A percentile compares a stretch with the other conserved stretches of the same genome.
These are phyloP conservation scores for Clarkia xantiana DNA, from an alignment of 345 rosid genomes.

Conservation along the genomic window DNA sequence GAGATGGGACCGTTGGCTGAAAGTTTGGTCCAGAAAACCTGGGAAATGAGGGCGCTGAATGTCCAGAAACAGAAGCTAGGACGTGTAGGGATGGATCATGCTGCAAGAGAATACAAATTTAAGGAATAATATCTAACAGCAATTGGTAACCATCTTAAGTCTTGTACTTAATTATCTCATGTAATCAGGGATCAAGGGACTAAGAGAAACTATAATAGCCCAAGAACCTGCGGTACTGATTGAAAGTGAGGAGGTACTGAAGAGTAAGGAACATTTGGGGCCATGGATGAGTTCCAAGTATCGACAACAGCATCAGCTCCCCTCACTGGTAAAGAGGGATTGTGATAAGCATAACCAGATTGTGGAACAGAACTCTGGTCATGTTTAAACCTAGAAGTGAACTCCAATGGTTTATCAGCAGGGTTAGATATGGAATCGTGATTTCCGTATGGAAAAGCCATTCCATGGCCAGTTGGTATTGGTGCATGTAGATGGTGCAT, in stretches of 20 bases:
- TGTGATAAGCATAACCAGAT: conserved; percentile 35
- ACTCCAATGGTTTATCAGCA: conserved; percentile 58
- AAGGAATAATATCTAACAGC: conserved; percentile 1
- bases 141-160: neutral
- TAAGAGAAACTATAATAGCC: conserved; percentile 1
- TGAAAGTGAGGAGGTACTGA: conserved; percentile 38
- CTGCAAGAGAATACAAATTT: conserved; percentile 28
- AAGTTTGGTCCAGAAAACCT: conserved; percentile 49
- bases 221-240: conserved; percentile 46
- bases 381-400: conserved; percentile 39
- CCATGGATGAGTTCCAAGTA: conserved; percentile 48
- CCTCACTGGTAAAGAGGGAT: conserved; percentile 22
- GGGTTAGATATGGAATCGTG: conserved; percentile 38
- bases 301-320: conserved; percentile 22
- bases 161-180: neutral
- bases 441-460: conserved; percentile 40
- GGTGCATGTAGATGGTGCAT: conserved; percentile 29
- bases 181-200: neutral
- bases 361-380: conserved; percentile 32
- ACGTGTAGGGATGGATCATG: conserved; percentile 39
- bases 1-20: conserved; percentile 41
- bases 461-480: conserved; percentile 26
- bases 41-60: conserved; percentile 48
- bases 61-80: conserved; percentile 48
- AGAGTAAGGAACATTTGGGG: conserved; percentile 41